Evolutionary conservation across 805 yeast genomes (phyloP).

Genomic region (Wickerhamomyces queroliae): DNA sequence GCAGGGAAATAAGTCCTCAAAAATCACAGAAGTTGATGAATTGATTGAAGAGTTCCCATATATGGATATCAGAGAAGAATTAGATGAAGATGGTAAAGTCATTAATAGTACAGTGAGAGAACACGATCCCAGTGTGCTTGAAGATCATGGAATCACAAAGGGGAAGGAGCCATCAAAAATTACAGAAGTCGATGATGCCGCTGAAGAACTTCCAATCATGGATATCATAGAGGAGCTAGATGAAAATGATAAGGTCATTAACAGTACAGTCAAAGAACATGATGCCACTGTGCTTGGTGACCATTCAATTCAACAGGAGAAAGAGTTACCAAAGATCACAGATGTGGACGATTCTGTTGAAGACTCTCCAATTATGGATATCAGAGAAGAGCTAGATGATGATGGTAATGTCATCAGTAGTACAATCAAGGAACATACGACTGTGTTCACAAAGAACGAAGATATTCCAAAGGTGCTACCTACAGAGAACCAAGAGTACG

Average conservation of each 20-base stretch:
- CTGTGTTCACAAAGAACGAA: no score
- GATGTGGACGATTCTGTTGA: conserved; percentile 33
- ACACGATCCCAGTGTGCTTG: no score
- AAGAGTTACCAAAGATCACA: not conserved
- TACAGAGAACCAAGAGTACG: no score
- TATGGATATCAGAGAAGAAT: conserved; percentile 78
- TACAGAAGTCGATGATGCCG: no score
- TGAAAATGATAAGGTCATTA: conserved; percentile 21
- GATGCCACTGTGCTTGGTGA: conserved; percentile 4
- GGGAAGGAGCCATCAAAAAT: no score
- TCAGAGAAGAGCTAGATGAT: conserved; percentile 78
- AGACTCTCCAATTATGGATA: conserved; percentile 65
- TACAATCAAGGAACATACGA: no score
- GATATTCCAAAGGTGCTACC: no score
- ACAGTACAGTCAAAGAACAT: conserved; percentile 16
- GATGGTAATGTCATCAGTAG: conserved; percentile 33
- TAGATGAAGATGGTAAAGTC: conserved; percentile 81
- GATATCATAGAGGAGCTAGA: no score
- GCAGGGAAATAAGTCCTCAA: not conserved
- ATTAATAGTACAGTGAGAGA: conserved; percentile 40
- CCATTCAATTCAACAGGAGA: conserved; percentile 2
- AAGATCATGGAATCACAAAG: no score
- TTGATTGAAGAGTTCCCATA: conserved; percentile 47
- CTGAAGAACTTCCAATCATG: no score
- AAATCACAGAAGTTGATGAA: conserved; percentile 18